Conservation (phyloP, 371 early-diverging fungal species). For the Zopfochytrium polystomum region DNA sequence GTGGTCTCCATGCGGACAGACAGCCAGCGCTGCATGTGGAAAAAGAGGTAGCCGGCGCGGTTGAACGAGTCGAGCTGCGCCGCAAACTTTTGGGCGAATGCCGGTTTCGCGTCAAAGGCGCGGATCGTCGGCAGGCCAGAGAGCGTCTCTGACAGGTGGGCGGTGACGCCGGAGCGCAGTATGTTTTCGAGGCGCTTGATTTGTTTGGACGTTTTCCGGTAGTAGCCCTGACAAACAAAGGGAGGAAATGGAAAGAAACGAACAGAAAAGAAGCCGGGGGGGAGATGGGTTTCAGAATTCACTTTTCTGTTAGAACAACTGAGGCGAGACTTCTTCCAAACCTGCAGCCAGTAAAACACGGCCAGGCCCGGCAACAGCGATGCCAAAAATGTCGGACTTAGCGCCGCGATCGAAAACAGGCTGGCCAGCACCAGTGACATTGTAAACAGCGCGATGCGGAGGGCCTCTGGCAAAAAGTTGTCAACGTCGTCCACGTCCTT, state of each 20-base stretch:
- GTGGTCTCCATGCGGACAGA: constrained; percentile 75
- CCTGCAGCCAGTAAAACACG: constrained; percentile 10
- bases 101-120: not conserved
- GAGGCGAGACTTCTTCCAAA: too few species aligned
- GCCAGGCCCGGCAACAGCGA: constrained; percentile 4
- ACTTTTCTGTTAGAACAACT: too few species aligned
- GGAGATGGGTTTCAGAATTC: too few species aligned
- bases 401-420: constrained; percentile 3
- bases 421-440: constrained; percentile 7
- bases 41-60: constrained; percentile 8
- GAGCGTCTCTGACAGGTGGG: constrained; percentile 31
- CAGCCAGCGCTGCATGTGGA: constrained; percentile 30
- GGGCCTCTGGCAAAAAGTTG: constrained; percentile 13
- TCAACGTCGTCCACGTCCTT: constrained; percentile 14
- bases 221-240: constrained; percentile 37
- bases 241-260: constrained; percentile 20
- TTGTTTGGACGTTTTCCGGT: constrained; percentile 39
- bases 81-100: not conserved
- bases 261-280: not conserved
- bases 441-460: constrained; percentile 37
- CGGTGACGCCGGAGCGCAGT: constrained; percentile 23
- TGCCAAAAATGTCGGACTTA: not conserved
- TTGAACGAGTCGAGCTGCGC: not conserved
- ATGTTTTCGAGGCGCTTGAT: constrained; percentile 47
- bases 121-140: constrained; percentile 36